phyloP scores from a whole-genome alignment of 495 filamentous ascomycete genomes.

The Poronia punctata region DNA sequence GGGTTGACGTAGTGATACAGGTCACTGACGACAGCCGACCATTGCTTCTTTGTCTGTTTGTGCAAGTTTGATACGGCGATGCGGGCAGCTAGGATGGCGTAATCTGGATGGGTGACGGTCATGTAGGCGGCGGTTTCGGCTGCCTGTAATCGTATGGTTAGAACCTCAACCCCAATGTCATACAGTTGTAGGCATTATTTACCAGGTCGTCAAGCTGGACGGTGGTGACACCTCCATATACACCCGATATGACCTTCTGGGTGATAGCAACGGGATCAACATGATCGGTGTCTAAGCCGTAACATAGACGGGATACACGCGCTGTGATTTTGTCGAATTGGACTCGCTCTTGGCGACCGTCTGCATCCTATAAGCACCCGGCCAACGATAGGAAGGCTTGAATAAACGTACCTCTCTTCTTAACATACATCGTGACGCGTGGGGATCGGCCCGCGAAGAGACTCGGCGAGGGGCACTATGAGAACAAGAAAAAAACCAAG shows the following conservation, averaged over 20 bases:
- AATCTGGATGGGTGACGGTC: slow-evolving; percentile 98
- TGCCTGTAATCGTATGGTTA: slow-evolving; percentile 50
- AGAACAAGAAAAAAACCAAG: too few species aligned
- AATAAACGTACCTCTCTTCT: slow-evolving; percentile 49
- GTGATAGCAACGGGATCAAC: slow-evolving; percentile 97
- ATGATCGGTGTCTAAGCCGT: slow-evolving; percentile 92
- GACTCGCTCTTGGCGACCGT: slow-evolving; percentile 98
- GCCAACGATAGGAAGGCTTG: neutral
- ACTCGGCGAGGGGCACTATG: too few species aligned
- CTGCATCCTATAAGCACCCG: slow-evolving; percentile 40
- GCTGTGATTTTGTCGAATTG: slow-evolving; percentile 99
- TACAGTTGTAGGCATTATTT: slow-evolving; percentile 28
- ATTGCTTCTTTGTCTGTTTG: slow-evolving; percentile 99
- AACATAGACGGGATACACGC: slow-evolving; percentile 93
- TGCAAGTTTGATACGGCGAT: slow-evolving; percentile 99
- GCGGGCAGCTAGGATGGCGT: slow-evolving; percentile 95
- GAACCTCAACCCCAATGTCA: neutral
- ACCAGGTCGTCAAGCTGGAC: slow-evolving; percentile 95
- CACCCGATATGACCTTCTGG: slow-evolving; percentile 97
- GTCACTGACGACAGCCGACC: slow-evolving; percentile 86
- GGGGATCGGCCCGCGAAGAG: too few species aligned
- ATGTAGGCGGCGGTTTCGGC: slow-evolving; percentile 99
- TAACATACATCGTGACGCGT: slow-evolving; percentile 46
- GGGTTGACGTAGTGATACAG: slow-evolving; percentile 96
- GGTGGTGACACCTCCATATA: slow-evolving; percentile 96